Evolutionary conservation across 2,329 filamentous ascomycete genomes (phyloP), one percentile per base, ranked within the genome.

Genomic region (Xylariaceae sp.): DNA sequence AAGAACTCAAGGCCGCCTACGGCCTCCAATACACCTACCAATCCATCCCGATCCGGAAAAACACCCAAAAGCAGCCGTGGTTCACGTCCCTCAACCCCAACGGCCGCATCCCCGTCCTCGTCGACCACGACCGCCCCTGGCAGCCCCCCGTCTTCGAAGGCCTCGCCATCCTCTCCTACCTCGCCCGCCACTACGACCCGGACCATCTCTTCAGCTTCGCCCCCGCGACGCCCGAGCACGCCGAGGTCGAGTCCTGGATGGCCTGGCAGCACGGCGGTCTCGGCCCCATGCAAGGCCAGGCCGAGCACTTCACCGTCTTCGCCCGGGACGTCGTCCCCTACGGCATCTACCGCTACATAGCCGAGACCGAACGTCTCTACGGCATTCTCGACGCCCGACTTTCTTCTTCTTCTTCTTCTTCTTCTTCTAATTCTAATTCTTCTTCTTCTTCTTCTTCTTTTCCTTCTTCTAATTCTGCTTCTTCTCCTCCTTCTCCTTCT

Each of bases 251-350:
- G 71, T 78, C 82, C 67, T 87, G 84, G 84, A 76, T 84, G 59
- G 78, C 79, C 39, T 87, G 83, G 81, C 84, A 90, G 72, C 88
- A 89, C 64, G 86, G 84, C n/a, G 87, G 87, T 1, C 65, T 89
- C 2, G 86, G 86, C 0, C 87, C 87, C 2, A 80, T 80, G 76
- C 86, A 90, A 69, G 87, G 84, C 29, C 87, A 91, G 68, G 84
- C 86, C 55, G 85, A 87, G 70, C 86, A 91, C 72, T 91, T 91
- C 74, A 69, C 75, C 50, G 78, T 81, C 42, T 84, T 85, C 64
- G 81, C 86, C 3, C 81, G 84, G 42, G 85, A 89, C 64, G 80
- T 79, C 65, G 85, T 89, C 64, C 76, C 83, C 48, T 91, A 90
- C 68, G 84, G 79, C 48, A 79, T 87, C 12, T 84, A 87, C 65